These are phyloP conservation scores for Apiotrichum montevideense DNA, from an alignment of 1,284 basidiomycete species.

Conservation along the genomic window DNA sequence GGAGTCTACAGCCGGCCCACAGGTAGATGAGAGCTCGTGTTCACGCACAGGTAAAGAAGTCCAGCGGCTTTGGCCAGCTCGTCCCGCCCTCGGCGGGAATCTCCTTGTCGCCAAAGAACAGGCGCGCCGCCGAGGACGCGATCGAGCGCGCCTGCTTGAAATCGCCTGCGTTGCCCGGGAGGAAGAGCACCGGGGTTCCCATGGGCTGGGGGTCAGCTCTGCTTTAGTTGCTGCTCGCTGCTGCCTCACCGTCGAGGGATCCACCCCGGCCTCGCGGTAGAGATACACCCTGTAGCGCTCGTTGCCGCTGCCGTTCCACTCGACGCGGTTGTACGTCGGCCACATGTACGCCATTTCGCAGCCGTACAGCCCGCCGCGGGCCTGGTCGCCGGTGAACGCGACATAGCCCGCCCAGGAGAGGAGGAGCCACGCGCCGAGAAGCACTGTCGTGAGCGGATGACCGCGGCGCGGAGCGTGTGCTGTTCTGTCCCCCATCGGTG, in stretches of 20 bases:
- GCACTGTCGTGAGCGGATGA: not conserved
- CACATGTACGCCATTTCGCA: slow-evolving; percentile 99
- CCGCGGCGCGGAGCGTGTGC: no score
- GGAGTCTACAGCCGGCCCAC: no score
- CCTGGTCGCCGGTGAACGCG: slow-evolving; percentile 14
- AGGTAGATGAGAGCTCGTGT: not conserved
- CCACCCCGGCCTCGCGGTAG: slow-evolving; percentile 86
- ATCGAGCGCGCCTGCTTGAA: slow-evolving; percentile 91
- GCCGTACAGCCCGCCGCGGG: slow-evolving; percentile 35
- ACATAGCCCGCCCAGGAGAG: slow-evolving; percentile 5
- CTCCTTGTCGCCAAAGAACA: slow-evolving; percentile 56
- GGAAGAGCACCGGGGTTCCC: slow-evolving; percentile 81
- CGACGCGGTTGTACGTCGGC: slow-evolving; percentile 63
- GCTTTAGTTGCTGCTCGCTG: no score
- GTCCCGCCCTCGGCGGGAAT: slow-evolving; percentile 7
- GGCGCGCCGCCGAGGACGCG: slow-evolving; percentile 77
- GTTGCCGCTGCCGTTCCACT: slow-evolving; percentile 56
- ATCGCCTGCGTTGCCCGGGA: slow-evolving; percentile 95
- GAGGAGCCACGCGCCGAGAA: not conserved
- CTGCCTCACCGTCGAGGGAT: slow-evolving; percentile 45
- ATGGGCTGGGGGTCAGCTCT: slow-evolving; percentile 42
- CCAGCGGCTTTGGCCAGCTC: slow-evolving; percentile 52
- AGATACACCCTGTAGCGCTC: slow-evolving; percentile 57
- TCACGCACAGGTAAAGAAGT: slow-evolving; percentile 71
- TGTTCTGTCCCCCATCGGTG: not conserved